Percentiles rank a stretch among this genome's conserved stretches.
phyloP scores from a whole-genome alignment of 2,329 filamentous ascomycete genomes.

The Epichloe sylvatica region DNA sequence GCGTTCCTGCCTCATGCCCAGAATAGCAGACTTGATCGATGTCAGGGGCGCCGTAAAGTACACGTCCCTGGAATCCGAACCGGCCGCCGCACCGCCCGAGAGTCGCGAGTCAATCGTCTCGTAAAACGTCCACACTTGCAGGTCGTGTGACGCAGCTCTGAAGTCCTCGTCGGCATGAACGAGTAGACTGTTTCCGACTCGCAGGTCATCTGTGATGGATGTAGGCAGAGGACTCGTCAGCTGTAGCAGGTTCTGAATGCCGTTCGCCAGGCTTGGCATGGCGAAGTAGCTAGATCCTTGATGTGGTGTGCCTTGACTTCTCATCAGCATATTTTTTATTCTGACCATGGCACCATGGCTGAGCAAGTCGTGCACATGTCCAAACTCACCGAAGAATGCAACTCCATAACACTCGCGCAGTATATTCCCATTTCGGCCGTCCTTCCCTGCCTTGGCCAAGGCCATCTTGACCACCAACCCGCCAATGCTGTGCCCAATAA shows the following conservation, averaged over 20 bases:
- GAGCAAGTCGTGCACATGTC: too few relatives aligned
- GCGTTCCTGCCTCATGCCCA: slow-evolving; percentile 36
- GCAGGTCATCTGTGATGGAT: slow-evolving; percentile 36
- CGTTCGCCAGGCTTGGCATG: slow-evolving; percentile 39
- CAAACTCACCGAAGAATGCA: slow-evolving; percentile 41
- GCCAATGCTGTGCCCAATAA: slow-evolving; percentile 47
- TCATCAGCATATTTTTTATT: not conserved
- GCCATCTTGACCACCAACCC: slow-evolving; percentile 46
- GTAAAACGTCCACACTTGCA: slow-evolving; percentile 49
- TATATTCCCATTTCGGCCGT: slow-evolving; percentile 27
- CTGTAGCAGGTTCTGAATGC: slow-evolving; percentile 38
- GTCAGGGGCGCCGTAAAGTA: slow-evolving; percentile 46
- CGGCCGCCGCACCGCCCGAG: slow-evolving; percentile 16
- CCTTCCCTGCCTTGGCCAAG: slow-evolving; percentile 32
- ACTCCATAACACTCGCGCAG: slow-evolving; percentile 45
- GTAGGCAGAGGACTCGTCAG: slow-evolving; percentile 36
- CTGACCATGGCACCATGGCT: too few relatives aligned
- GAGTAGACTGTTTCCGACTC: slow-evolving; percentile 34
- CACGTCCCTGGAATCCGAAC: slow-evolving; percentile 23
- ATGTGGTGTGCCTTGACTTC: slow-evolving; percentile 38
- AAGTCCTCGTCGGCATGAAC: slow-evolving; percentile 40
- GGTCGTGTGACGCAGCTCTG: slow-evolving; percentile 38
- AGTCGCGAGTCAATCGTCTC: slow-evolving; percentile 48
- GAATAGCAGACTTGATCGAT: slow-evolving; percentile 40
- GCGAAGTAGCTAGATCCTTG: slow-evolving; percentile 50